Conservation (phyloP, 2,329 filamentous ascomycete species). For the Colletotrichum sp. region DNA sequence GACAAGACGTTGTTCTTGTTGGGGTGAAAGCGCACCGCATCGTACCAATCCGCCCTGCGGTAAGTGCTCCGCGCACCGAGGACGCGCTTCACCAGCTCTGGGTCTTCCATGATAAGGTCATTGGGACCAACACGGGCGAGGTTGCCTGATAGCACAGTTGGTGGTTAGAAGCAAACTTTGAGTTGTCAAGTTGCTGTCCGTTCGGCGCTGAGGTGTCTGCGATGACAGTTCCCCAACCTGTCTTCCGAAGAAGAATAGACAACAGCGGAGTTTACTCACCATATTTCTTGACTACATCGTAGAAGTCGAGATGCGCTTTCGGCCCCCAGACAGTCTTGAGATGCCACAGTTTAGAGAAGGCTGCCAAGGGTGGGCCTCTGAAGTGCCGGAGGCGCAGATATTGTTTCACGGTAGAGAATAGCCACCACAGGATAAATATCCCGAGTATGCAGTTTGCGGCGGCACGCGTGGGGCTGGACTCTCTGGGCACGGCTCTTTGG, state of each 20-base stretch:
- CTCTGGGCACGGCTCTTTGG: background rate
- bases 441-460: background rate
- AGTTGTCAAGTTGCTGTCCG: background rate
- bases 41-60: constrained; percentile 46
- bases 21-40: constrained; percentile 54
- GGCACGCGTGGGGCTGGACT: background rate
- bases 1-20: constrained; percentile 58
- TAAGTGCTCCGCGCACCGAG: constrained; percentile 40
- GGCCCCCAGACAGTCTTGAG: constrained; percentile 32
- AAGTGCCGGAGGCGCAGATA: constrained; percentile 44
- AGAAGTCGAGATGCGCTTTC: constrained; percentile 37
- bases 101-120: constrained; percentile 20
- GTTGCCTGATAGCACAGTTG: constrained; percentile 7
- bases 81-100: constrained; percentile 35
- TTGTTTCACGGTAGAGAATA: constrained; percentile 24
- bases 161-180: background rate
- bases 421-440: constrained; percentile 9
- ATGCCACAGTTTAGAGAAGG: constrained; percentile 46
- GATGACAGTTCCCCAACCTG: background rate
- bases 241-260: background rate
- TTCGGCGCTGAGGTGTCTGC: background rate
- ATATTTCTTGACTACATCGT: constrained; percentile 37
- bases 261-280: constrained; percentile 26
- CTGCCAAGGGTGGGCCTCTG: constrained; percentile 40
- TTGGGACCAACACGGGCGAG: constrained; percentile 23